A percentile compares a stretch with the other conserved stretches of the same genome.
Evolutionary conservation across 768 basidiomycete genomes (phyloP).

Genomic region (Termitomyces bulborhizus): DNA sequence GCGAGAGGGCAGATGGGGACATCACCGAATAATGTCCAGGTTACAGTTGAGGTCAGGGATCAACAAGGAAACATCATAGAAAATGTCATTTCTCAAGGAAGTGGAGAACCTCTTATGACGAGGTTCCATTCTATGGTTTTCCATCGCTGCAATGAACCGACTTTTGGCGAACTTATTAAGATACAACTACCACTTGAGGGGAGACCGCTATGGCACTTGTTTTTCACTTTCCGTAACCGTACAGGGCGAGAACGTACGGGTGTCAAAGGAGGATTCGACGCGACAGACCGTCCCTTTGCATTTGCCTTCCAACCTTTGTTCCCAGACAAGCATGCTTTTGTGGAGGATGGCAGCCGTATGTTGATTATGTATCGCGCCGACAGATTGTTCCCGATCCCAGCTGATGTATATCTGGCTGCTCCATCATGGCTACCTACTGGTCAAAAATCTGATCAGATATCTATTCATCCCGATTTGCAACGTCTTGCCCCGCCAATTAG

Average conservation of each 20-base stretch:
- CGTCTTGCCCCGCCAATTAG: constrained; percentile 62
- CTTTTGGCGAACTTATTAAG: constrained; percentile 91
- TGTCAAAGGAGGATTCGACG: constrained; percentile 31
- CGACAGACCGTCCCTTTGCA: constrained; percentile 74
- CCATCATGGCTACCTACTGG: constrained; percentile 54
- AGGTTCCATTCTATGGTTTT: constrained; percentile 92
- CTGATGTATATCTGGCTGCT: constrained; percentile 67
- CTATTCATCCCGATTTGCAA: constrained; percentile 53
- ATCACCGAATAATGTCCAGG: constrained; percentile 70
- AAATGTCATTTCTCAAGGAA: constrained; percentile 72
- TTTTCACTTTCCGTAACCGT: constrained; percentile 89
- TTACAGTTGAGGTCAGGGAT: constrained; percentile 83
- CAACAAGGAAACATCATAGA: constrained; percentile 64
- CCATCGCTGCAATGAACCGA: constrained; percentile 80
- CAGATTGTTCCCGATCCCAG: constrained; percentile 50
- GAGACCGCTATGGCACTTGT: constrained; percentile 80
- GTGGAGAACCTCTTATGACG: constrained; percentile 75
- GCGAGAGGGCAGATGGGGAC: constrained; percentile 51
- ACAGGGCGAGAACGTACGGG: constrained; percentile 40
- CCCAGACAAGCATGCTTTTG: constrained; percentile 65
- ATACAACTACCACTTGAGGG: constrained; percentile 64
- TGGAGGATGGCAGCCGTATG: constrained; percentile 86
- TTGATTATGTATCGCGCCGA: constrained; percentile 83
- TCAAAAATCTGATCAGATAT: constrained; percentile 54
- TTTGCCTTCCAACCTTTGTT: constrained; percentile 91